Evolutionary conservation across 768 basidiomycete genomes (phyloP).

Genomic region (Phylloporus sp.): DNA sequence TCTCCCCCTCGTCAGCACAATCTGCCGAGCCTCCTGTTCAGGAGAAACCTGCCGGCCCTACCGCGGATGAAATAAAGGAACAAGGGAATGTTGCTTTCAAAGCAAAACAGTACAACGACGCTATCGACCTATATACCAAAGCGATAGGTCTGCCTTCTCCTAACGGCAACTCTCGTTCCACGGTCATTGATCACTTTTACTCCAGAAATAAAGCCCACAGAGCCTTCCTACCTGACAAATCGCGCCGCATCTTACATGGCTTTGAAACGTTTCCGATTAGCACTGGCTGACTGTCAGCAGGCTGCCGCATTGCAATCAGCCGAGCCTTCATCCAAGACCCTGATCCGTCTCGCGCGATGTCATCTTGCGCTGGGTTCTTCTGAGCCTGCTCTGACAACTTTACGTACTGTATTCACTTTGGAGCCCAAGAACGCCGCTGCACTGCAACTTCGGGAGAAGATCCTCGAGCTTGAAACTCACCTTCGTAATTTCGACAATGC

Average conservation of each 20-base stretch:
- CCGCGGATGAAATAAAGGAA: constrained; percentile 61
- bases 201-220: constrained; percentile 54
- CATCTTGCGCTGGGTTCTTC: constrained; percentile 76
- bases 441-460: constrained; percentile 56
- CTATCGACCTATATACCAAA: constrained; percentile 70
- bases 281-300: constrained; percentile 75
- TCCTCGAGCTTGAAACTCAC: constrained; percentile 60
- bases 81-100: constrained; percentile 76
- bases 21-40: constrained; percentile 6
- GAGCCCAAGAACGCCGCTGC: constrained; percentile 63
- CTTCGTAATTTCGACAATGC: constrained; percentile 61
- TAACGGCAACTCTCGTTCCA: constrained; percentile 19
- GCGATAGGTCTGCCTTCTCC: constrained; percentile 55
- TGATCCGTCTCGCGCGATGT: constrained; percentile 79
- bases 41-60: constrained; percentile 32
- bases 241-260: constrained; percentile 85
- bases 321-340: constrained; percentile 67
- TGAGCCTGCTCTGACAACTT: constrained; percentile 60
- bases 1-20: constrained; percentile 15
- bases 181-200: constrained; percentile 4
- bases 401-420: constrained; percentile 55
- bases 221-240: constrained; percentile 80
- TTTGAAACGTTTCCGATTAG: constrained; percentile 68
- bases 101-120: constrained; percentile 56
- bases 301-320: constrained; percentile 63